Evolutionary conservation across 148 eudicot genomes (phyloP).

Genomic region (Drosera capensis): DNA sequence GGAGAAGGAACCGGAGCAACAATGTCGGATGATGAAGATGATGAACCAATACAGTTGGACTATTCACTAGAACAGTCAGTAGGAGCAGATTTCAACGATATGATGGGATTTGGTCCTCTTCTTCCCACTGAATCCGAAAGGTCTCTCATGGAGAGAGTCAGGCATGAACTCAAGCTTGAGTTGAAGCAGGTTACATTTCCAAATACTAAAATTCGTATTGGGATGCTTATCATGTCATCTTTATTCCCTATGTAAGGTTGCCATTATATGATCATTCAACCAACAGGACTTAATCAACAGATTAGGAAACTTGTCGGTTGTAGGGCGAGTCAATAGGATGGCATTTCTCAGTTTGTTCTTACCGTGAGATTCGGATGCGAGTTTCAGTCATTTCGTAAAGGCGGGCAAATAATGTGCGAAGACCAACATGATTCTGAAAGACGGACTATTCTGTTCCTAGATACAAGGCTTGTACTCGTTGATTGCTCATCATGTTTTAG

Average conservation of each 20-base stretch:
- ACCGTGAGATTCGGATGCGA: no score
- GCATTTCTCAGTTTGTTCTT: no score
- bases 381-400: no score
- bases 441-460: neutral
- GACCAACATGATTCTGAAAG: no score
- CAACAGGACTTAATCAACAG: no score
- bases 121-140: conserved; percentile 93
- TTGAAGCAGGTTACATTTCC: conserved; percentile 58
- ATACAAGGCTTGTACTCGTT: neutral
- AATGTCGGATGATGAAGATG: conserved; percentile 96
- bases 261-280: neutral
- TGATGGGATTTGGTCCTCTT: conserved; percentile 87
- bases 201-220: neutral
- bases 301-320: no score
- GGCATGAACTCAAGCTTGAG: conserved; percentile 87
- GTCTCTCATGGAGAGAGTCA: conserved; percentile 90
- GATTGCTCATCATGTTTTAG: neutral
- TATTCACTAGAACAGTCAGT: conserved; percentile 44
- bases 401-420: no score
- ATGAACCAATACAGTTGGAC: conserved; percentile 42
- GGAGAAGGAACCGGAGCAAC: conserved; percentile 83
- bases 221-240: neutral
- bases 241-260: neutral
- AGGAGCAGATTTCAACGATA: conserved; percentile 40
- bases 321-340: no score